Evolutionary conservation across 2,329 filamentous ascomycete species (phyloP), one percentile per base, ranked within the genome.

Genomic region (Cercospora citrullina): DNA sequence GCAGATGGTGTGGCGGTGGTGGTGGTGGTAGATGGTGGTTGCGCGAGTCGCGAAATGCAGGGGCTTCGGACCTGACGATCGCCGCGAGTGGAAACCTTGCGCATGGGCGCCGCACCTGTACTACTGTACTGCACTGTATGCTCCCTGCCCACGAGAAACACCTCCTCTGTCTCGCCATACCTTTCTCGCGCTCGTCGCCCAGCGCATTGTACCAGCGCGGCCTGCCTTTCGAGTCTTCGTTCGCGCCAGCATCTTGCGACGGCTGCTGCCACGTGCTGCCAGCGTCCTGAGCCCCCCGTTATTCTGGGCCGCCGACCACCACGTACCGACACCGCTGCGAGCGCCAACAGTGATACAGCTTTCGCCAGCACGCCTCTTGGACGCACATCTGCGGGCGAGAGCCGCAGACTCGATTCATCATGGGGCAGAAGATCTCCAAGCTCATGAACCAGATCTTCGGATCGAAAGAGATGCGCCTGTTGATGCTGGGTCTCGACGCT

Each of bases 371-470:
- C 45, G 45, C 60, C 45, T 30, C 42, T 16, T 8, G 18, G n/a
- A 63, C 60, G 28, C 60, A 48, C 60, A 55, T 63, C 60, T 53
- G 60, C 31, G 60, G 60, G 60, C 60, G 28, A 60, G n/a, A 18
- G 45, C 60, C 60, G 60, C 60, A 53, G 45, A 36, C 42, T 55
- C 42, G 23, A 30, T 23, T 57, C 62, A 90, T 77, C 69, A 98
- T 98, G 94, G 94, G 94, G 80, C 91, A 87, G 75, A 89, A 91
- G 81, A 86, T 97, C 80, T 96, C 93, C 73, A 97, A 96, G 83
- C 91, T 97, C 85, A 92, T 97, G 92, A 91, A 91, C 85, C 97
- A 96, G 90, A 93, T 98, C 87, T 98, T 97, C 84, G 94, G 94
- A 84, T 96, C 93, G 66, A 97, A 97, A 85, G 95, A 98, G 84